Percentiles rank a stretch among this genome's conserved stretches.
These are phyloP conservation scores for Didymella sp. DNA, from an alignment of 2,329 filamentous ascomycete species.

Conservation along the genomic window DNA sequence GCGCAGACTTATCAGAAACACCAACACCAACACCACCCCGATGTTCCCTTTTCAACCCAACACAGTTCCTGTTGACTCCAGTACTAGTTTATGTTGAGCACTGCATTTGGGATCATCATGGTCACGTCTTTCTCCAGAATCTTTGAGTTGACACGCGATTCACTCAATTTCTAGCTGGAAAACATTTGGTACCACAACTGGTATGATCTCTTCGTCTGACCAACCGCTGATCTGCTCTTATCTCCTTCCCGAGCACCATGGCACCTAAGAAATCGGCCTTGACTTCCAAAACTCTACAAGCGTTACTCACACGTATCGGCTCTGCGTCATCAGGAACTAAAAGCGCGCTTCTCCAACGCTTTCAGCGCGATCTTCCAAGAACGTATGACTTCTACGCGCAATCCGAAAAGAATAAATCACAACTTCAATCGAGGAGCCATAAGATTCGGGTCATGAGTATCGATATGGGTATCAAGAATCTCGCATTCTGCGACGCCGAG, in stretches of 20 bases:
- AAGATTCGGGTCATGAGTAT: slow-evolving; percentile 70
- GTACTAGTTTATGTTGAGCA: too few species aligned
- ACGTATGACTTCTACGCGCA: slow-evolving; percentile 5
- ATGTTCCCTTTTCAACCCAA: too few species aligned
- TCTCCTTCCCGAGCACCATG: slow-evolving; percentile 13
- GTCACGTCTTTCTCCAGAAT: too few species aligned
- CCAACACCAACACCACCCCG: too few species aligned
- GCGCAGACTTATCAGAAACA: too few species aligned
- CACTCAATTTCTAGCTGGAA: too few species aligned
- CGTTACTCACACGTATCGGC: slow-evolving; percentile 67
- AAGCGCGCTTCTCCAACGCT: slow-evolving; percentile 58
- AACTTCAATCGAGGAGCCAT: not conserved
- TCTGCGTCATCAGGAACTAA: slow-evolving; percentile 67
- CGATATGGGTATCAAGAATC: slow-evolving; percentile 83
- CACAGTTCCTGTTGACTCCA: too few species aligned
- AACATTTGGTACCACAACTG: too few species aligned
- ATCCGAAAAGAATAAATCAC: slow-evolving; percentile 30
- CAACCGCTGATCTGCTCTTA: too few species aligned
- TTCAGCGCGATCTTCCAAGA: slow-evolving; percentile 52
- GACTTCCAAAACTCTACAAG: slow-evolving; percentile 63
- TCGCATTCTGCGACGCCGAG: slow-evolving; percentile 73
- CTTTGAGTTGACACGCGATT: too few species aligned
- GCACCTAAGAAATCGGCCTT: slow-evolving; percentile 23
- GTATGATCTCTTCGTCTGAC: too few species aligned
- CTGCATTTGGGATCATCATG: too few species aligned